Conservation (phyloP, 1,139 yeast genomes). For the Magnusiomyces fungicola region DNA sequence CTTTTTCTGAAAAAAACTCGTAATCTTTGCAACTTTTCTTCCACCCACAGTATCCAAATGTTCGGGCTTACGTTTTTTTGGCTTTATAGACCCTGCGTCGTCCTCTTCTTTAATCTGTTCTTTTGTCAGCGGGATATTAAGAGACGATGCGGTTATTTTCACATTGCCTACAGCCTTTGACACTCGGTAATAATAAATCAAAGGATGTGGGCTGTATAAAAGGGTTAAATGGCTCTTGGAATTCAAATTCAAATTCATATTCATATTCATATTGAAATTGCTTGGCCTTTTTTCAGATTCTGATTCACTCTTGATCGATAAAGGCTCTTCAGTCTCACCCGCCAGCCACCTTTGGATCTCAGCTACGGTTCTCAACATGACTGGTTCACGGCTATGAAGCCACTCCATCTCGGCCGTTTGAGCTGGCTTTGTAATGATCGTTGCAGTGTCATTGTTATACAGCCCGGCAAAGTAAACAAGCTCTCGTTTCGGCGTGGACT, state of each 20-base stretch:
- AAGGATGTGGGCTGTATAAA: slow-evolving; percentile 15
- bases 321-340: slow-evolving; percentile 33
- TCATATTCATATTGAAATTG: no score
- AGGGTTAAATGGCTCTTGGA: no score
- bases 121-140: slow-evolving; percentile 17
- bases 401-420: slow-evolving; percentile 46
- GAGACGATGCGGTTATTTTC: background rate
- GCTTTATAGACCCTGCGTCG: slow-evolving; percentile 27
- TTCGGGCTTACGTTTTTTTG: slow-evolving; percentile 15
- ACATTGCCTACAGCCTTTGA: background rate
- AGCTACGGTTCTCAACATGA: slow-evolving; percentile 22
- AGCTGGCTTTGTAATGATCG: slow-evolving; percentile 71
- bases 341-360: slow-evolving; percentile 58
- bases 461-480: slow-evolving; percentile 69
- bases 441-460: slow-evolving; percentile 50
- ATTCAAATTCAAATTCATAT: no score
- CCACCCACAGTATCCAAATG: background rate
- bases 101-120: slow-evolving; percentile 34
- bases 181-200: background rate
- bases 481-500: background rate
- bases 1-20: background rate
- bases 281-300: no score
- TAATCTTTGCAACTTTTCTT: background rate
- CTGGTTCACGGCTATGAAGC: slow-evolving; percentile 76
- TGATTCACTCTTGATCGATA: no score